These are phyloP conservation scores for Hansenula sp. DNA, from an alignment of 1,139 yeast species.

Conservation along the genomic window DNA sequence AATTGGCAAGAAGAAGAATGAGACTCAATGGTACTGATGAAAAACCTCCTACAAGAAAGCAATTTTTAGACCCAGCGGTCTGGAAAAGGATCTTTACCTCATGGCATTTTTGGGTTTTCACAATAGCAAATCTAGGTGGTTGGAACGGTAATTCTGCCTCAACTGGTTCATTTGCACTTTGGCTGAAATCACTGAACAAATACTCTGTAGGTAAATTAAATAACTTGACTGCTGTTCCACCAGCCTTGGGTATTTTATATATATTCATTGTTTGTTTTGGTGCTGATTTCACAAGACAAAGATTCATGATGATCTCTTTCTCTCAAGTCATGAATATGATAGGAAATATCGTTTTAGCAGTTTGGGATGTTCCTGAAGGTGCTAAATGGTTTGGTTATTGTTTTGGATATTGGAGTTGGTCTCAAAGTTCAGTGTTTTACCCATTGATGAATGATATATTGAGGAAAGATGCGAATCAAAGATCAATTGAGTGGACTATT, in stretches of 20 bases:
- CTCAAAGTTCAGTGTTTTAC: conserved; percentile 33
- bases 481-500: conserved; percentile 32
- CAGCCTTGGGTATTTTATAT: conserved; percentile 30
- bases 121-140: conserved; percentile 31
- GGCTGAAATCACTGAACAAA: conserved; percentile 28
- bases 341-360: conserved; percentile 38
- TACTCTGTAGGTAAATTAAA: conserved; percentile 30
- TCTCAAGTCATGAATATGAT: conserved; percentile 36
- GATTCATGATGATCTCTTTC: conserved; percentile 36
- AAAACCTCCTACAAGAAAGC: conserved; percentile 15
- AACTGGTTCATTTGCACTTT: conserved; percentile 30
- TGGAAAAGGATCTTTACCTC: conserved; percentile 44
- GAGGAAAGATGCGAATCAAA: conserved; percentile 31
- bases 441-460: conserved; percentile 31
- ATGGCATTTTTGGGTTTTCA: conserved; percentile 37
- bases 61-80: conserved; percentile 27
- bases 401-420: conserved; percentile 30
- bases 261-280: conserved; percentile 28
- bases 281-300: conserved; percentile 23
- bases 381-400: conserved; percentile 33
- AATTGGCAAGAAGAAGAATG: conserved; percentile 52
- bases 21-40: conserved; percentile 34
- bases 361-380: conserved; percentile 33
- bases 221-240: conserved; percentile 30
- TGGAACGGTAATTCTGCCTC: conserved; percentile 32